Conservation (phyloP, 495 filamentous ascomycete species). For the Aspergillus hancockii region DNA sequence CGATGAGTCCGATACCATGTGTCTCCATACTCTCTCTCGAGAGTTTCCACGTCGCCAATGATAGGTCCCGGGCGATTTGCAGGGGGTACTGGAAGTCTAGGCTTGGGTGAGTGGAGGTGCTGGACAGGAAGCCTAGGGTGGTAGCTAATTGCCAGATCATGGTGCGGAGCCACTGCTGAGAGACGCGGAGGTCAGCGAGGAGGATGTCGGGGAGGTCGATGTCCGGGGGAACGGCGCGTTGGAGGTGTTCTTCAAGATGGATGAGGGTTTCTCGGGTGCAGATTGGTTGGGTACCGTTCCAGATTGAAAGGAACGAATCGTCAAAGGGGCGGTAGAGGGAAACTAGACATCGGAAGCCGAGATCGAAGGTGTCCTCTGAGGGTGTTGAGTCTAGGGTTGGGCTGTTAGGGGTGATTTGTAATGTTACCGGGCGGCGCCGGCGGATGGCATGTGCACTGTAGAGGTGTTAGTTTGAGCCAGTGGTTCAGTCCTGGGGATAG, state of each 20-base stretch:
- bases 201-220: conserved; percentile 64
- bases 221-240: conserved; percentile 61
- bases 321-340: conserved; percentile 73
- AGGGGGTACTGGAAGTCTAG: conserved; percentile 71
- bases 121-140: conserved; percentile 53
- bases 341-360: conserved; percentile 64
- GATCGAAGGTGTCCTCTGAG: conserved; percentile 21
- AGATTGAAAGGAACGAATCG: conserved; percentile 65
- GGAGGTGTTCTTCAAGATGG: conserved; percentile 64
- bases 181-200: conserved; percentile 63
- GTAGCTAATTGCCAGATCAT: conserved; percentile 71
- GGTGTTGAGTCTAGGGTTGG: conserved; percentile 53
- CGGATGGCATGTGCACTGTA: conserved; percentile 69
- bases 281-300: conserved; percentile 67
- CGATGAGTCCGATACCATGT: conserved; percentile 67
- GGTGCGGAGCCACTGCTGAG: conserved; percentile 76
- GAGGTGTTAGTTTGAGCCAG: conserved; percentile 1
- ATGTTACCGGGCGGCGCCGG: conserved; percentile 69
- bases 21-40: conserved; percentile 64
- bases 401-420: conserved; percentile 64
- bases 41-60: conserved; percentile 69
- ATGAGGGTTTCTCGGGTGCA: conserved; percentile 60
- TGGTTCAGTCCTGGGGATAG: neutral
- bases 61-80: conserved; percentile 66
- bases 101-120: conserved; percentile 53